phyloP scores from a whole-genome alignment of 495 filamentous ascomycete species.

The Penicillium paxilli region DNA sequence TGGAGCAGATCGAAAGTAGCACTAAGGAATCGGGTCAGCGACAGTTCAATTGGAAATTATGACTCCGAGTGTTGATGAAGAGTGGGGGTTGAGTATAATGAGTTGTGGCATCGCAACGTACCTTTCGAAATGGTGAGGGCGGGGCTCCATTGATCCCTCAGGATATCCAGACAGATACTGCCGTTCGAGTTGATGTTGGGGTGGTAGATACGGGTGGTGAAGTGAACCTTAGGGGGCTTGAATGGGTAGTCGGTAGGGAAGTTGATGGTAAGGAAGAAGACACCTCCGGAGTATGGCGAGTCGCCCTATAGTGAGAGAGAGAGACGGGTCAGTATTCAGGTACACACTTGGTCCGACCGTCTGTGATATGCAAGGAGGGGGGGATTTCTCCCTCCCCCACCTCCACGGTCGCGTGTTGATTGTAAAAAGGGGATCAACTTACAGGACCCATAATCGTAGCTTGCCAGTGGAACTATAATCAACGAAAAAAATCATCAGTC shows the following conservation, averaged over 20 bases:
- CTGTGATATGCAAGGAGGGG: neutral
- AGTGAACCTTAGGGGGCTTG: conserved; percentile 99
- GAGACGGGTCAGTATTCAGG: conserved; percentile 23
- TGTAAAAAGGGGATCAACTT: conserved; percentile 47
- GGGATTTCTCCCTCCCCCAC: neutral
- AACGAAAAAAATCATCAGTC: conserved; percentile 13
- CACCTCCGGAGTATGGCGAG: conserved; percentile 93
- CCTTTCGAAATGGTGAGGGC: conserved; percentile 98
- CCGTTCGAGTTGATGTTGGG: conserved; percentile 99
- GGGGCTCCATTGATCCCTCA: conserved; percentile 98
- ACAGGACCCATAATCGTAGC: conserved; percentile 99
- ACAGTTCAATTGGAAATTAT: neutral
- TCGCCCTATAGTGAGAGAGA: conserved; percentile 59
- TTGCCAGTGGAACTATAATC: conserved; percentile 95
- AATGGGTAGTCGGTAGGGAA: conserved; percentile 99
- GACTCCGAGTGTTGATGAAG: neutral
- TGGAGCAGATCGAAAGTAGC: conserved; percentile 97
- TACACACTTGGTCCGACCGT: neutral
- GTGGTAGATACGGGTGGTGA: conserved; percentile 99
- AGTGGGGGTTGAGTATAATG: neutral
- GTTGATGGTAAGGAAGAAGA: conserved; percentile 97
- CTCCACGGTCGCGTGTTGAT: conserved; percentile 6
- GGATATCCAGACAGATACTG: conserved; percentile 96
- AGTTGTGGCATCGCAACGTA: conserved; percentile 37
- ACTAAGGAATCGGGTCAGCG: conserved; percentile 55